These are phyloP conservation scores for Petunia axillaris DNA, from an alignment of 257 asterid species.

Conservation along the genomic window DNA sequence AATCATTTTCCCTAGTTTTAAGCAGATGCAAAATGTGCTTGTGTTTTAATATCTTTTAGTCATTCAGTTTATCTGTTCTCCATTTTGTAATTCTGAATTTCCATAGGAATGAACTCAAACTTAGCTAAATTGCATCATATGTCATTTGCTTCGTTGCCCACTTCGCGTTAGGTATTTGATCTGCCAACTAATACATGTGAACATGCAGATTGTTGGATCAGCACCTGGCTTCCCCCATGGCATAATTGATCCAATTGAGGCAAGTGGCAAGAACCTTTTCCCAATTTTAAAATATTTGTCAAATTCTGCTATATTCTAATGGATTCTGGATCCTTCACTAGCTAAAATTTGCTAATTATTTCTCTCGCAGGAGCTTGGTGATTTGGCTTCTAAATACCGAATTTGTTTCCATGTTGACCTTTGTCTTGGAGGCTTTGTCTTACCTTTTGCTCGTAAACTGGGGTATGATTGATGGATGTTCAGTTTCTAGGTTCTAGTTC, in stretches of 20 bases:
- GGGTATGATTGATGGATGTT: conserved; percentile 59
- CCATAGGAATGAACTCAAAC: neutral
- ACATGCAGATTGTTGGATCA: conserved; percentile 90
- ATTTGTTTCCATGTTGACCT: conserved; percentile 96
- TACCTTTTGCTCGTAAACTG: conserved; percentile 97
- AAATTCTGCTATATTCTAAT: neutral
- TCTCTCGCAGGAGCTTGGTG: conserved; percentile 84
- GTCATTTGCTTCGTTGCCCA: conserved; percentile 23
- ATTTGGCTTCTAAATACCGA: conserved; percentile 64
- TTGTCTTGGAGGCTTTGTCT: conserved; percentile 97
- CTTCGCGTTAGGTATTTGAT: neutral
- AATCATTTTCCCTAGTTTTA: neutral
- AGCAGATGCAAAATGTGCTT: neutral
- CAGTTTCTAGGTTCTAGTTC: conserved; percentile 5
- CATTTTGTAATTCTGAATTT: conserved; percentile 4
- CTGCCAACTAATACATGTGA: conserved; percentile 28
- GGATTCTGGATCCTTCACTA: conserved; percentile 18
- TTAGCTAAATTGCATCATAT: neutral
- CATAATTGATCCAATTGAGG: conserved; percentile 98
- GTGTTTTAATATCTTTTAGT: conserved; percentile 16
- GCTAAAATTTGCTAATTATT: conserved; percentile 19
- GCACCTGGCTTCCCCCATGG: conserved; percentile 99
- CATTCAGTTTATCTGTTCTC: conserved; percentile 7
- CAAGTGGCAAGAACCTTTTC: conserved; percentile 33
- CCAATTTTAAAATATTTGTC: neutral